Percentiles rank a stretch among this genome's conserved stretches.
These are phyloP conservation scores for Asterochloris erici DNA, from an alignment of 139 green algal species.

Conservation along the genomic window DNA sequence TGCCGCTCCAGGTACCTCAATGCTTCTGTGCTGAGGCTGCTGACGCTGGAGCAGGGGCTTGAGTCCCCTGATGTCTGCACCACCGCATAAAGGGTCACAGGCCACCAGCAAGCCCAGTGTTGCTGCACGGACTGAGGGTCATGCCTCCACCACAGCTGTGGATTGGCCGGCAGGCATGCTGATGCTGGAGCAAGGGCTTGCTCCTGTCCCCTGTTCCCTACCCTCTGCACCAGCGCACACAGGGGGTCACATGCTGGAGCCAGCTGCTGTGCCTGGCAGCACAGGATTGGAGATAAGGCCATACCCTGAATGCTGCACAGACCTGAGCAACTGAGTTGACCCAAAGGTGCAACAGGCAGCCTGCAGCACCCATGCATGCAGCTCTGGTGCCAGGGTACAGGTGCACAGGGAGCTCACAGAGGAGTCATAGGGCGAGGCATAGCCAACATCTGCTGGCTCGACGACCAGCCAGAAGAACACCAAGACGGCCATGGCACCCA, in stretches of 20 bases:
- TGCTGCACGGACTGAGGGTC: background rate
- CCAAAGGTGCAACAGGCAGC: background rate
- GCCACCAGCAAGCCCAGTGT: background rate
- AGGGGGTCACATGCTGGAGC: background rate
- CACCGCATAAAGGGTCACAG: background rate
- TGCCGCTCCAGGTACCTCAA: background rate
- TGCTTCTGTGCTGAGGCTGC: background rate
- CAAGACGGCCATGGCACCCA: slow-evolving; percentile 39
- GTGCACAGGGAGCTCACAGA: background rate
- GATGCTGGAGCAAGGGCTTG: background rate
- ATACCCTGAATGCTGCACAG: no score
- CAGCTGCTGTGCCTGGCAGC: no score
- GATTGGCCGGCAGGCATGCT: background rate
- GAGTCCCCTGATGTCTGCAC: background rate
- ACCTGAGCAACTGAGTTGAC: background rate
- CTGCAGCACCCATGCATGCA: background rate
- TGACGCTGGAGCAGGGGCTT: background rate
- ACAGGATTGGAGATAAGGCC: no score
- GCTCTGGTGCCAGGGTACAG: background rate
- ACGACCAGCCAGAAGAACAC: slow-evolving; percentile 79
- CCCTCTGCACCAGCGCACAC: background rate
- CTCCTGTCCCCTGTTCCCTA: background rate
- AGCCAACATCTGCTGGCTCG: slow-evolving; percentile 75
- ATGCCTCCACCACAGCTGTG: background rate
- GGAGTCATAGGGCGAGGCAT: background rate